Base-by-base conservation (phyloP, 192 early-diverging fungal genomes). In the Podila verticillata region DNA sequence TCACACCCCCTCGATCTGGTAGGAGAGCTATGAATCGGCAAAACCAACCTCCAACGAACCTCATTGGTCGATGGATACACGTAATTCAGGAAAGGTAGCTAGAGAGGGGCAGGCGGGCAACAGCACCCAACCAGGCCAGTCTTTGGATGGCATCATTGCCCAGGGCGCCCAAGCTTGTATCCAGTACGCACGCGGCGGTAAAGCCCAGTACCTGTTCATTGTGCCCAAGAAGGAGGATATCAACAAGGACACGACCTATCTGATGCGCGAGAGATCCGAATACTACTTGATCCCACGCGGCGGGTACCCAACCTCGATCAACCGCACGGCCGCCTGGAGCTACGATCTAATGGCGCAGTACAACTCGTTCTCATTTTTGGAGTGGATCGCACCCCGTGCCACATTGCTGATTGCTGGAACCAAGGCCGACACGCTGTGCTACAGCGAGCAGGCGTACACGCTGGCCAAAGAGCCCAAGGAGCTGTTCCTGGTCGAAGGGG, bases 221-320 rank as follows among this genome's bases (percentile, higher is more conserved):
- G 44, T 62, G 3, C 47, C 70, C 1, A 24, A 56, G 10, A 22
- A 57, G 17, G 51, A 63, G 10, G 75, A 68, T 0, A 36, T 66
- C 20, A 79, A 54, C 19, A 39, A 49, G 28, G 36, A 70, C 3
- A 65, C 61, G 12, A 28, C 68, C 5, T 30, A 48, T 6, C 30
- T 79, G 64, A 56, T 65, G 57, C 22, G 20, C 15, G 75, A 79
- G 19, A 69, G 58, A 5, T 36, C 57, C n/a, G 75, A 79, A 20
- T 79, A 79, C 24, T 79, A 79, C 48, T 32, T 69, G 29, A 79
- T 69, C 0, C 17, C 75, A 47, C 75, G 75, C 22, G 75, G 68
- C 12, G 19, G 57, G 24, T 64, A 79, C 63, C 57, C 62, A 26
- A 64, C 29, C 39, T 70, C 75, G 8, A 47, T 65, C 28, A 59